Evolutionary conservation across 352 stramenopile genomes (phyloP).

Genomic region (Pythium biforme): DNA sequence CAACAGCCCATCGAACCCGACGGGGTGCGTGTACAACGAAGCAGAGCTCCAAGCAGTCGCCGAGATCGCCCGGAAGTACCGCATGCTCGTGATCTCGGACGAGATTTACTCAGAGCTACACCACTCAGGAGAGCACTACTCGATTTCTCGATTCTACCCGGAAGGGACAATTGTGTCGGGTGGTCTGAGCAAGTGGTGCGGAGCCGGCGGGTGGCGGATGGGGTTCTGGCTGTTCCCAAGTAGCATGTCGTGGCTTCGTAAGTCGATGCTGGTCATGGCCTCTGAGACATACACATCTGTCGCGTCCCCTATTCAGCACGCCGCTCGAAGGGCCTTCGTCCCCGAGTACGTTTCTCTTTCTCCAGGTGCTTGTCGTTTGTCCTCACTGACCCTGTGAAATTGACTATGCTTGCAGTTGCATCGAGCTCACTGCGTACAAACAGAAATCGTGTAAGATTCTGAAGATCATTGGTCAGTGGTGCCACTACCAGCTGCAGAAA

Average conservation of each 20-base stretch:
- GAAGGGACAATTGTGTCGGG: constrained; percentile 88
- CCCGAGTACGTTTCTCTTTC: constrained; percentile 47
- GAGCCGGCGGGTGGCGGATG: constrained; percentile 85
- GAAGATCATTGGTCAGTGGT: constrained; percentile 82
- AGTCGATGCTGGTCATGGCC: constrained; percentile 88
- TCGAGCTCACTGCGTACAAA: constrained; percentile 78
- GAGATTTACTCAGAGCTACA: constrained; percentile 89
- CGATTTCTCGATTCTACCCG: constrained; percentile 83
- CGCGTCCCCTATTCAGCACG: constrained; percentile 83
- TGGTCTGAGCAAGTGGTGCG: constrained; percentile 87
- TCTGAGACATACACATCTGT: constrained; percentile 89
- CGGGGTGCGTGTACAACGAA: constrained; percentile 76
- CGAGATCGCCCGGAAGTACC: constrained; percentile 76
- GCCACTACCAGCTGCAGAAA: constrained; percentile 80
- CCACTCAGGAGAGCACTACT: constrained; percentile 68
- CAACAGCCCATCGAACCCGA: constrained; percentile 86
- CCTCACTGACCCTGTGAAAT: neutral
- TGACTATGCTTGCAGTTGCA: constrained; percentile 43
- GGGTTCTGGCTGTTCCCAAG: constrained; percentile 86
- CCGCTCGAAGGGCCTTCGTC: constrained; percentile 75
- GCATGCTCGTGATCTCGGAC: constrained; percentile 87
- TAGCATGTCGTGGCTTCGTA: constrained; percentile 76
- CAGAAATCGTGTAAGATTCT: constrained; percentile 80
- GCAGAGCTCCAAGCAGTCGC: constrained; percentile 73
- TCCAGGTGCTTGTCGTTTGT: neutral